Conservation (phyloP, 2,329 filamentous ascomycete genomes). For the Metarhizium robertsii region DNA sequence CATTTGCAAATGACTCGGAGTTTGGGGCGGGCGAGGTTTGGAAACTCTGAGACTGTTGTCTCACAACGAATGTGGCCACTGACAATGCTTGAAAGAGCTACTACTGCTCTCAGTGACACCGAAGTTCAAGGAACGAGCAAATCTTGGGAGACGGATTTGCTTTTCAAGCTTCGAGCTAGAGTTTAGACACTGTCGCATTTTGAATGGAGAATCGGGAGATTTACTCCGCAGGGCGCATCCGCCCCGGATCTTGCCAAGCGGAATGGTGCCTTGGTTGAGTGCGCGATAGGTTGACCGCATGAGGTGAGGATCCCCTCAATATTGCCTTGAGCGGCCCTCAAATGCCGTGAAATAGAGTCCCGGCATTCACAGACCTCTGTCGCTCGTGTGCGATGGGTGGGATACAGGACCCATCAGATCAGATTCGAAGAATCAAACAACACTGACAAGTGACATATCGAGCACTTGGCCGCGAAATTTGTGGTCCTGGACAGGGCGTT, state of each 20-base stretch:
- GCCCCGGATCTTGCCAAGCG: not conserved
- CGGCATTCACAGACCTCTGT: not conserved
- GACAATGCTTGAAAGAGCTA: too few species aligned
- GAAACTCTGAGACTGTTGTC: too few species aligned
- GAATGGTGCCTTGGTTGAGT: not conserved
- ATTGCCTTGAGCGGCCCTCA: not conserved
- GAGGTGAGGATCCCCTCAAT: not conserved
- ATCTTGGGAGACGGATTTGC: too few species aligned
- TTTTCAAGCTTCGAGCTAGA: too few species aligned
- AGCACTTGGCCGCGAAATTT: constrained; percentile 15
- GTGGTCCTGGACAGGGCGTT: too few species aligned
- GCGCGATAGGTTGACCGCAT: not conserved
- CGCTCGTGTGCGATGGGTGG: not conserved
- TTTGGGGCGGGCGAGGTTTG: too few species aligned
- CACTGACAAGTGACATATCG: constrained; percentile 9
- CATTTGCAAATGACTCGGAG: too few species aligned
- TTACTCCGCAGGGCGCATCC: not conserved
- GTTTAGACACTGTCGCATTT: too few species aligned
- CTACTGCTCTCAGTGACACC: too few species aligned
- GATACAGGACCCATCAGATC: not conserved
- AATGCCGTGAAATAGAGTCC: not conserved
- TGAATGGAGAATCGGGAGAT: too few species aligned
- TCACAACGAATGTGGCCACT: too few species aligned
- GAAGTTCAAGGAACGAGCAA: too few species aligned
- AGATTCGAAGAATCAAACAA: not conserved